Base-by-base conservation (phyloP, 495 filamentous ascomycete species). In the Daldinia vernicosa region DNA sequence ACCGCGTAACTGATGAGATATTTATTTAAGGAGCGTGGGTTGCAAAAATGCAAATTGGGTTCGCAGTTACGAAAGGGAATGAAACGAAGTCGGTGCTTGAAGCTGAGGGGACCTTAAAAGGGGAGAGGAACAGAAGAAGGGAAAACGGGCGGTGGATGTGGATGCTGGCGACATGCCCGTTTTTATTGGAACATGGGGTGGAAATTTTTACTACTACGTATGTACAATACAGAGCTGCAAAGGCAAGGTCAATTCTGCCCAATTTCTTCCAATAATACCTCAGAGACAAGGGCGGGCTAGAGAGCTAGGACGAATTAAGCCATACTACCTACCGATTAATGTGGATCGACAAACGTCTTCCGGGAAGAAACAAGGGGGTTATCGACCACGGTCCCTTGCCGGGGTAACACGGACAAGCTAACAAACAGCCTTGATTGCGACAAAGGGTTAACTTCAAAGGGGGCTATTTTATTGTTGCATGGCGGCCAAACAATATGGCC, bases 11-110 rank as follows among this genome's bases (percentile, higher is more conserved):
- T 26, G 58, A 47, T 39, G 12, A 26, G 24, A 61, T 55, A 28
- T 60, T 35, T 59, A 71, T 2, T n/a, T n/a, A 77, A 77, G 6
- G 75, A 77, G 67, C 57, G 75, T 75, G 70, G 66, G 60, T 75
- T 77, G 72, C 70, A 69, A 63, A 63, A 67, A 67, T 63, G 63
- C 66, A 70, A 68, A 47, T 45, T 51, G 17, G 17, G 6, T 60
- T 63, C 47, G 40, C 61, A 58, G 55, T 70, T 58, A 66, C 58
- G 9, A 32, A 60, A 52, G 37, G 62, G 60, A 76, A 59, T 6
- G 58, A 72, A 39, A 45, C 63, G 61, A 24, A 27, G 55, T 65
- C 53, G 54, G 60, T 40, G 40, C 43, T 51, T 64, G 66, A 67
- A 60, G 53, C 54, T 64, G 54, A 55, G 30, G 17, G 69, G 57